Conservation (phyloP, 2,329 filamentous ascomycete species). For the Aureobasidium sp. region DNA sequence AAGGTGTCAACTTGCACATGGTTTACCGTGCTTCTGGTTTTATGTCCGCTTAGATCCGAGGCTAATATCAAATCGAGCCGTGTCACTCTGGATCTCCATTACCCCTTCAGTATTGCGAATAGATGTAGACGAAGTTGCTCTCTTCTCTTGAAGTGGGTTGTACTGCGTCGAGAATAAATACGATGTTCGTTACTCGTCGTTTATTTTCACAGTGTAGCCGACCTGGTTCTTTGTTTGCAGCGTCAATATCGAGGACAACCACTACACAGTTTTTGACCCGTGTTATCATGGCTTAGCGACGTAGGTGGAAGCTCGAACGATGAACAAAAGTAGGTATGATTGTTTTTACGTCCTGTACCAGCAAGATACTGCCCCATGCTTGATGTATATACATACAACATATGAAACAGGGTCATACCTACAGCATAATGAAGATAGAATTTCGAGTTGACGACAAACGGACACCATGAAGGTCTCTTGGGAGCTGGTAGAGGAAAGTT, state of each 20-base stretch:
- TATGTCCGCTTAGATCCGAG: constrained; percentile 5
- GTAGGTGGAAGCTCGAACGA: neutral
- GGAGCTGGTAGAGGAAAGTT: neutral
- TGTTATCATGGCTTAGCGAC: neutral
- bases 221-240: neutral
- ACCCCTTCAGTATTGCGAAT: no score
- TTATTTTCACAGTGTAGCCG: no score
- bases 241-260: neutral
- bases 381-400: no score
- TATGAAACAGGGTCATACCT: neutral
- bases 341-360: no score
- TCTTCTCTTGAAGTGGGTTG: no score
- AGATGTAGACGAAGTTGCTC: no score
- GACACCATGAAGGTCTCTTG: neutral
- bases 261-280: neutral
- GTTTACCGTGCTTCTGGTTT: neutral
- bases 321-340: neutral
- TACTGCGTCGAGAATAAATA: no score
- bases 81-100: neutral
- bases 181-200: no score
- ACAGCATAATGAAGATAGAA: neutral
- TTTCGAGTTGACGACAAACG: neutral
- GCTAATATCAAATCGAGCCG: neutral
- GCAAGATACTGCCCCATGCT: neutral
- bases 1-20: constrained; percentile 10